These are phyloP conservation scores for Cenchrus americanus DNA, from an alignment of 176 grass and related monocot genomes.

Conservation along the genomic window DNA sequence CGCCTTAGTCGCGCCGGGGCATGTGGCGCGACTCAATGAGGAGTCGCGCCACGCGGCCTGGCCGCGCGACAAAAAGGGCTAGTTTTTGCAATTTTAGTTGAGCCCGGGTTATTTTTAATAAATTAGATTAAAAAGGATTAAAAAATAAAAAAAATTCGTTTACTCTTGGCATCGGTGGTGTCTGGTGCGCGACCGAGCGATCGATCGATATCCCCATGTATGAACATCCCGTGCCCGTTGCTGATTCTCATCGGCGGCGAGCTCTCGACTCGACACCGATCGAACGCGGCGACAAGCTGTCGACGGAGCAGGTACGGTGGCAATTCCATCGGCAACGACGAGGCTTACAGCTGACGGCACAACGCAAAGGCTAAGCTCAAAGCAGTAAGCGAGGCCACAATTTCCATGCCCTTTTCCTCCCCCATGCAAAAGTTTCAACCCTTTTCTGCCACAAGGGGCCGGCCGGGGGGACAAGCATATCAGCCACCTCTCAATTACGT, in stretches of 20 bases:
- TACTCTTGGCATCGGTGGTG: too few species aligned
- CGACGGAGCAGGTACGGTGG: neutral
- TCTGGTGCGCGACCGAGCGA: too few species aligned
- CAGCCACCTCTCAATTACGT: neutral
- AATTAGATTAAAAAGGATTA: too few species aligned
- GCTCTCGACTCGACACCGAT: neutral
- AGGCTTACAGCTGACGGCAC: slow-evolving; percentile 37
- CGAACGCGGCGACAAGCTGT: slow-evolving; percentile 15
- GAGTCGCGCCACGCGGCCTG: too few species aligned
- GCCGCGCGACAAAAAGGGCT: too few species aligned
- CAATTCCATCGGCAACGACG: neutral
- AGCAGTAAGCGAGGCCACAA: neutral
- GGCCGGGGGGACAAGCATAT: slow-evolving; percentile 32
- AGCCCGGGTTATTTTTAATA: too few species aligned
- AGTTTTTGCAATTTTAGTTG: too few species aligned
- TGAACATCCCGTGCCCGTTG: neutral
- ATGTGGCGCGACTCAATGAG: too few species aligned
- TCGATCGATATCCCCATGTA: neutral
- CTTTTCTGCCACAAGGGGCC: neutral
- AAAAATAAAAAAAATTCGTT: too few species aligned
- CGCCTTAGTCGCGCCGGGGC: too few species aligned
- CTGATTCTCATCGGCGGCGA: too few species aligned
- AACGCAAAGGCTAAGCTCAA: neutral
- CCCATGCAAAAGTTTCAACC: neutral
- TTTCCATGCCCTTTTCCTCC: slow-evolving; percentile 4